Conservation (phyloP, 2,329 filamentous ascomycete species). For the Thielaviopsis musarum region DNA sequence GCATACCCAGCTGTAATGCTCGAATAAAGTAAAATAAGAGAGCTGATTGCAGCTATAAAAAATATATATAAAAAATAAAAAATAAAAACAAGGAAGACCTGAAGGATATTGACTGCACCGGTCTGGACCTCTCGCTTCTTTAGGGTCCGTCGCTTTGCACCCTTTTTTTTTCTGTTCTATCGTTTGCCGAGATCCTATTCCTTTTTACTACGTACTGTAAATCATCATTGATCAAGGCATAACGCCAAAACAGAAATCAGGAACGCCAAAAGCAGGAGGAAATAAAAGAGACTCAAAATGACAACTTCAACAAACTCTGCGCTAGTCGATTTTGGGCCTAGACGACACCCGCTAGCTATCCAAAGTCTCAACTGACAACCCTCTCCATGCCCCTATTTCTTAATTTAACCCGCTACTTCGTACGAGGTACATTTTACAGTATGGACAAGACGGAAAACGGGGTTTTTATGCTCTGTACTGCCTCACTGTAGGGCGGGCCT, state of each 20-base stretch:
- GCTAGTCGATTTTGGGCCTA: neutral
- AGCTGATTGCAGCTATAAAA: no score
- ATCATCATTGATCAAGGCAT: no score
- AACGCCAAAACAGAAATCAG: no score
- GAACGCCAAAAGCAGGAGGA: neutral
- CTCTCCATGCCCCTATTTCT: neutral
- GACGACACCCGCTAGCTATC: neutral
- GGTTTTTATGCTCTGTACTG: no score
- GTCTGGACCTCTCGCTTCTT: neutral
- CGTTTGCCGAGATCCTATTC: no score
- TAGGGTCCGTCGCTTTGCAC: neutral
- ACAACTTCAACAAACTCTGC: neutral
- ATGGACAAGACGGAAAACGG: no score
- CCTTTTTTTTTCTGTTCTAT: neutral
- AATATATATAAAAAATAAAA: neutral
- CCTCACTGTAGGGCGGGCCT: no score
- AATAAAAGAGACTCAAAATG: neutral
- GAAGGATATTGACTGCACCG: neutral
- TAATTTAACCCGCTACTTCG: neutral
- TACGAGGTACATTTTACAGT: no score
- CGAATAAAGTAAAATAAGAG: no score
- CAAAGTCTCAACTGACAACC: neutral
- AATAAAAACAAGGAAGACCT: neutral
- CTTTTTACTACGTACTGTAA: no score
- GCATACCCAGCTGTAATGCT: no score